Conservation (phyloP, 352 stramenopile genomes). For the Phytophthora pini region DNA sequence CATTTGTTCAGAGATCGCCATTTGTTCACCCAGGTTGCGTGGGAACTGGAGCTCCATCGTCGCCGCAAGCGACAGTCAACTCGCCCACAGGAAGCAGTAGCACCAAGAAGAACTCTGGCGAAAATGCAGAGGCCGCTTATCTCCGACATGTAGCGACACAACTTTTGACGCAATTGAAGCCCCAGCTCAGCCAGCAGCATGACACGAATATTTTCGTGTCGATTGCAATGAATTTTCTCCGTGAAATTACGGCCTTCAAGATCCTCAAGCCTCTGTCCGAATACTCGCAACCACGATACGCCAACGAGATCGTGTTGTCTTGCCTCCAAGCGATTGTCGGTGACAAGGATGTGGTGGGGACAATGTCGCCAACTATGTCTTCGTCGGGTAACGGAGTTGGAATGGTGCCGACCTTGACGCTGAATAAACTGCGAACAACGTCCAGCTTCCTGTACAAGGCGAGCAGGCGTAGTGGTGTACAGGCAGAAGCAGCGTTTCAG, state of each 20-base stretch:
- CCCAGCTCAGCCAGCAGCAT: constrained; percentile 60
- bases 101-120: constrained; percentile 32
- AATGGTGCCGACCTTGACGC: constrained; percentile 43
- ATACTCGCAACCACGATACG: constrained; percentile 72
- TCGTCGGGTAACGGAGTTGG: constrained; percentile 27
- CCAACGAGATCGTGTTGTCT: constrained; percentile 68
- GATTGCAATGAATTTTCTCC: constrained; percentile 68
- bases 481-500: constrained; percentile 78
- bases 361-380: constrained; percentile 18
- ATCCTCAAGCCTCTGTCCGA: constrained; percentile 72
- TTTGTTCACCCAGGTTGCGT: constrained; percentile 79
- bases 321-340: constrained; percentile 45
- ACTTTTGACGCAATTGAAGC: constrained; percentile 67
- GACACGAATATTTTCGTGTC: constrained; percentile 71
- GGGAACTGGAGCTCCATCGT: constrained; percentile 7
- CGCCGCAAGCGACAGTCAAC: constrained; percentile 2
- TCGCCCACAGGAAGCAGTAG: constrained; percentile 1
- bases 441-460: constrained; percentile 76
- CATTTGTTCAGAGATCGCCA: constrained; percentile 61
- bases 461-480: constrained; percentile 67
- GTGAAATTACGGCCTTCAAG: constrained; percentile 69
- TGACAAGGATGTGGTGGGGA: constrained; percentile 37
- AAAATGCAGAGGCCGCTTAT: constrained; percentile 62
- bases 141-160: constrained; percentile 73
- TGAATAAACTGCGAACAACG: constrained; percentile 65